A percentile compares a stretch with the other conserved stretches of the same genome.
Conservation (phyloP, 2,329 filamentous ascomycete genomes). For the Neopestalotiopsis sp. region DNA sequence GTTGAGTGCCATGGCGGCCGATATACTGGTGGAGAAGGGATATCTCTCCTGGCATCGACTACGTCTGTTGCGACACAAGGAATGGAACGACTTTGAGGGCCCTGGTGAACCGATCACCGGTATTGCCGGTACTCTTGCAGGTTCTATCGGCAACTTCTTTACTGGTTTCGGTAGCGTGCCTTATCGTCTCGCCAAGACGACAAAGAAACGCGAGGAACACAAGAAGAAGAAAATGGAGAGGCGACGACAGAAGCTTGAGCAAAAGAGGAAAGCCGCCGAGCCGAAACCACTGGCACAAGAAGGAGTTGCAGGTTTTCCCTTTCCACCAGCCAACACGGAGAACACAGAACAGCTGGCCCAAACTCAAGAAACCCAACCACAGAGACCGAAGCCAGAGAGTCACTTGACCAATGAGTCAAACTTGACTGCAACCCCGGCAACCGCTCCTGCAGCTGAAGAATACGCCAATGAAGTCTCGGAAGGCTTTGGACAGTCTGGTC, state of each 20-base stretch:
- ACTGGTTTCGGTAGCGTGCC: conserved; percentile 70
- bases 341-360: conserved; percentile 14
- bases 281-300: conserved; percentile 20
- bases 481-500: conserved; percentile 56
- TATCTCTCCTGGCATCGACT: conserved; percentile 68
- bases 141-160: conserved; percentile 62
- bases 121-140: conserved; percentile 64
- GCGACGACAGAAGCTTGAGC: conserved; percentile 29
- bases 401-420: conserved; percentile 26
- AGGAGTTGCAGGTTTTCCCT: conserved; percentile 27
- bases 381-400: conserved; percentile 10
- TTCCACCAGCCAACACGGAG: conserved; percentile 23
- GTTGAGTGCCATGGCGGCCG: conserved; percentile 68
- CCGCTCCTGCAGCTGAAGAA: conserved; percentile 42
- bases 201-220: conserved; percentile 58
- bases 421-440: conserved; percentile 29
- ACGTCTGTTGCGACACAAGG: conserved; percentile 67
- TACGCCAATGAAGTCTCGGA: conserved; percentile 57
- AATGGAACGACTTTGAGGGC: conserved; percentile 81
- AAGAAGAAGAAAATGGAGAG: conserved; percentile 49
- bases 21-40: conserved; percentile 66
- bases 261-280: conserved; percentile 26
- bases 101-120: conserved; percentile 77
- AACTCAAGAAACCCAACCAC: neutral
- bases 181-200: conserved; percentile 62